A percentile compares a stretch with the other conserved stretches of the same genome.
phyloP scores from a whole-genome alignment of 768 basidiomycete genomes.

The Panellus pusillus region DNA sequence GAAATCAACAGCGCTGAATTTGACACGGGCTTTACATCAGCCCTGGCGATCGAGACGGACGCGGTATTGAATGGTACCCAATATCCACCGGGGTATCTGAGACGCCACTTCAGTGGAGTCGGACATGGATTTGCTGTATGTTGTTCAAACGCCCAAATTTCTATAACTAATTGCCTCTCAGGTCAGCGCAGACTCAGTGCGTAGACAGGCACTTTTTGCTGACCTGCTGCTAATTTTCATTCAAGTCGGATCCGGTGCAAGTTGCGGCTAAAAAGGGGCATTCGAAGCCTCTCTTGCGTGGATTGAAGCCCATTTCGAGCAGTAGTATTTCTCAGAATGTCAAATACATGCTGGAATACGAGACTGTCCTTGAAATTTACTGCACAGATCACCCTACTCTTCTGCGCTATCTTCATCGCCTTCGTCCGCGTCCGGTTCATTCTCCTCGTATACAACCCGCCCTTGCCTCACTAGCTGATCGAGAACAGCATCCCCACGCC shows the following conservation, averaged over 20 bases:
- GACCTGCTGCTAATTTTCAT: background rate
- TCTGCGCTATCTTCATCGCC: background rate
- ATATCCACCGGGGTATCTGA: slow-evolving; percentile 17
- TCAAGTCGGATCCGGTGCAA: slow-evolving; percentile 18
- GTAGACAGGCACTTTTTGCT: background rate
- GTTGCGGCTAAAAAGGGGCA: slow-evolving; percentile 22
- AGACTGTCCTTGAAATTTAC: no score
- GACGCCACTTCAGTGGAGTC: slow-evolving; percentile 19
- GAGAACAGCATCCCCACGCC: slow-evolving; percentile 34
- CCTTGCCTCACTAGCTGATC: slow-evolving; percentile 40
- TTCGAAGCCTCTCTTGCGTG: slow-evolving; percentile 21
- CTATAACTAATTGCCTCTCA: background rate
- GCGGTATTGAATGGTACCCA: slow-evolving; percentile 12
- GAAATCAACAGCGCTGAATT: slow-evolving; percentile 22
- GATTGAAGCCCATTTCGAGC: slow-evolving; percentile 15
- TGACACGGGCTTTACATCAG: slow-evolving; percentile 20
- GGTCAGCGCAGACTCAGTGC: slow-evolving; percentile 21
- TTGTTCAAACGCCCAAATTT: background rate
- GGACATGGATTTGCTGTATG: slow-evolving; percentile 23
- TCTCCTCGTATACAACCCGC: slow-evolving; percentile 5
- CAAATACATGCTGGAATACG: background rate
- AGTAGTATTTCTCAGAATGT: background rate
- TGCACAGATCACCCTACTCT: background rate
- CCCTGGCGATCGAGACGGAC: slow-evolving; percentile 18
- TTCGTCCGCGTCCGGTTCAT: slow-evolving; percentile 4